Conservation (phyloP, 129 eudicot species). For the Heracleum sosnowskyi region DNA sequence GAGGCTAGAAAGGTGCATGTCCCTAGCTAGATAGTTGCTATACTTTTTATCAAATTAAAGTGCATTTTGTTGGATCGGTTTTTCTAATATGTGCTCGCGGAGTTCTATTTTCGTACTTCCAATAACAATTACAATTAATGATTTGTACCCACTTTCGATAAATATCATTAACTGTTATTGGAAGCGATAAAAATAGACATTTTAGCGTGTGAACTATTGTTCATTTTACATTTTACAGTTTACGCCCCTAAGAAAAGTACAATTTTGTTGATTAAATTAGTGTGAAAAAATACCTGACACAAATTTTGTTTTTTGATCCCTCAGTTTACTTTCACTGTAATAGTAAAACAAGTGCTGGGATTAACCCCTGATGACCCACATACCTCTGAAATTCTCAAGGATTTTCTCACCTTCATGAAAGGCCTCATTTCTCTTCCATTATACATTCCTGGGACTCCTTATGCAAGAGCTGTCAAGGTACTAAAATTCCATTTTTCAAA, state of each 20-base stretch:
- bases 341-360: conserved; percentile 79
- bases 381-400: conserved; percentile 52
- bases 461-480: conserved; percentile 88
- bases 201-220: too few species aligned
- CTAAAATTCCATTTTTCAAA: background rate
- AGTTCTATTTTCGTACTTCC: too few species aligned
- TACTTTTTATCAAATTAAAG: background rate
- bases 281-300: conserved; percentile 5
- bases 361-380: conserved; percentile 57
- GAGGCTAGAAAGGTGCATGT: conserved; percentile 74
- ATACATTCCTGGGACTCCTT: conserved; percentile 78
- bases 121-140: too few species aligned
- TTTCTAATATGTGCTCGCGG: too few species aligned
- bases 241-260: background rate
- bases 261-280: background rate
- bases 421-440: conserved; percentile 73
- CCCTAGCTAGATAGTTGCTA: background rate
- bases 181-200: too few species aligned
- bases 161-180: too few species aligned
- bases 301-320: background rate
- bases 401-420: conserved; percentile 73
- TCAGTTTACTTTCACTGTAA: conserved; percentile 77
- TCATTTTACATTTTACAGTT: too few species aligned
- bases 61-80: background rate
- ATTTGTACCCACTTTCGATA: too few species aligned